Base-by-base conservation (phyloP, 169 alveolate genomes). In the Cryptosporidium ubiquitum region DNA sequence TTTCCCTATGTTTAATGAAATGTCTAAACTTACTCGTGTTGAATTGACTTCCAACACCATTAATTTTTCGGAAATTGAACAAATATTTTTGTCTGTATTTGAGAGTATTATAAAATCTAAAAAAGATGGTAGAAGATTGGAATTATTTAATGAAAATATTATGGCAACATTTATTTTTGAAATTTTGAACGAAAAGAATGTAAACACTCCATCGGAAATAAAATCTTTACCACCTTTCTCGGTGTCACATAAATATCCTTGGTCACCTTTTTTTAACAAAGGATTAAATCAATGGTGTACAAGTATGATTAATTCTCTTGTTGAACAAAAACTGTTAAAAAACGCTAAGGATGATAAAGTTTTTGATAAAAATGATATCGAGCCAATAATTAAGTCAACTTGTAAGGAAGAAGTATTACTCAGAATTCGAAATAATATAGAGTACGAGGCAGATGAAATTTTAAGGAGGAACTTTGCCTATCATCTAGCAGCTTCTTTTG, bases 361-460 rank as follows among this genome's bases (percentile, higher is more conserved):
- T 5, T 40, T 14, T 60, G 52, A 58, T 20, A 79, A 29, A 3
- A 57, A 23, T 42, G 37, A n/a, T 33, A 61, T 79, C 23, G 74
- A 44, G 31, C 16, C 73, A 20, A 33, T 79, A 29, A 61, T 79
- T 16, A 57, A 79, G 1, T 29, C 14, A 18, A 42, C 49, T 5
- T 79, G 89, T 20, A 61, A 31, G 16, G 79, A 61, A 4, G 79
- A 79, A 39, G 61, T 29, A 26, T 9, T 79, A 18, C 49, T 40
- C 0, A 47, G 66, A 42, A 79, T 79, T 26, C 33, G 89, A 66
- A 79, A 79, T 33, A 58, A 79, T 35, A 79, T 79, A 20, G 89
- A 79, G 26, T 79, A 79, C 37, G 89, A 79, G 14, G 89, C 89
- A 31, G 89, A 79, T 23, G 89, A 79, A 47, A 42, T 79, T 42